phyloP scores from a whole-genome alignment of 257 asterid species.

The Fraxinus excelsior region DNA sequence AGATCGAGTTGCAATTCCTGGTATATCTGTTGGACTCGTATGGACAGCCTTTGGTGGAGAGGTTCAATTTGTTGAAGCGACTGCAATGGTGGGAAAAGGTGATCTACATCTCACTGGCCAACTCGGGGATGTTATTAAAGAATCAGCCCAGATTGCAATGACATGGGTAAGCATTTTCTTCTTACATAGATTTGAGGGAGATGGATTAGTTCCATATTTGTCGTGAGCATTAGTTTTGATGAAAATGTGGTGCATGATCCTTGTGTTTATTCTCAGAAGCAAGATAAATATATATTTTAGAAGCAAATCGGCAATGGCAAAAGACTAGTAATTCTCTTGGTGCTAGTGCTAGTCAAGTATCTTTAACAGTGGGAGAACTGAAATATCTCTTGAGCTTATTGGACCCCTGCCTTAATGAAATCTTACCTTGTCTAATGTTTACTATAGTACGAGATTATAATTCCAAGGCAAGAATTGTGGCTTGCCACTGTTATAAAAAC shows the following conservation, averaged over 20 bases:
- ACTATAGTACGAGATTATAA: not conserved
- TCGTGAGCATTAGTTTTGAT: slow-evolving; percentile 9
- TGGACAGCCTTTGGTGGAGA: slow-evolving; percentile 98
- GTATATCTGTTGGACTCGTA: slow-evolving; percentile 93
- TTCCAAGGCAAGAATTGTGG: not conserved
- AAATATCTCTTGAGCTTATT: not conserved
- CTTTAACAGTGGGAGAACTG: not conserved
- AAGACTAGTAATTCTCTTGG: not conserved
- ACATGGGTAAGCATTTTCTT: slow-evolving; percentile 73
- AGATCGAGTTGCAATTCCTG: slow-evolving; percentile 92
- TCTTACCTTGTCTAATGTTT: not conserved
- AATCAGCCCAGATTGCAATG: slow-evolving; percentile 97
- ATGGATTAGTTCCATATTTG: not conserved
- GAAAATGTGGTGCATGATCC: slow-evolving; percentile 10
- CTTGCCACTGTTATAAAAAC: not conserved
- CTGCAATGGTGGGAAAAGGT: slow-evolving; percentile 92
- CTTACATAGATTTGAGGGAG: not conserved
- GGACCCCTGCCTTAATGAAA: not conserved
- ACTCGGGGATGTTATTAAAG: slow-evolving; percentile 97
- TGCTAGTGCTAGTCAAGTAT: not conserved
- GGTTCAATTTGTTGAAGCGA: slow-evolving; percentile 97
- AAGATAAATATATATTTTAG: not conserved
- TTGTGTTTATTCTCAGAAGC: not conserved
- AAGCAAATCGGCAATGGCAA: not conserved
- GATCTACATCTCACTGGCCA: slow-evolving; percentile 98